Base-by-base conservation (phyloP, 805 yeast species). In the Saturnispora gosingensis region DNA sequence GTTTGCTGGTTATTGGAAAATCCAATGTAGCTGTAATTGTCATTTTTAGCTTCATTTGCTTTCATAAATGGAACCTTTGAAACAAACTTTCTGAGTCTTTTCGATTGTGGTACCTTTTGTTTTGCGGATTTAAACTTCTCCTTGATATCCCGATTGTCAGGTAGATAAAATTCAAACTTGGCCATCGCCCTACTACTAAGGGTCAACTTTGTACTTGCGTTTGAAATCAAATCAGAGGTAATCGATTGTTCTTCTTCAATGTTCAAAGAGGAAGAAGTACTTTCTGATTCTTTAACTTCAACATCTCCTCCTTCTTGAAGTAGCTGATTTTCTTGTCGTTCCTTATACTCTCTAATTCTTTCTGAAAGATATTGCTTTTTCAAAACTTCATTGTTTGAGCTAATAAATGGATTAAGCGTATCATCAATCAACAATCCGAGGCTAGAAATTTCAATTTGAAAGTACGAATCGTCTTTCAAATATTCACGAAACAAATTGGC, bases 401-500 rank as follows among this genome's bases (percentile, higher is more conserved):
- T 59, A 52, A 72, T 75, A 60, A 76, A 82, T 40, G 68, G 70
- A 18, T 72, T 68, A 7, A 78, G 76, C 35, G 74, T 62, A 2
- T 67, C 66, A 48, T 72, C 72, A 20, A 81, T 72, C 42, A 77
- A 65, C 30, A 74, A 78, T 48, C 82, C 84, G 36, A 90, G 68
- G 56, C 78, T 80, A 55, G 80, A 81, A 67, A 79, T 84, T 62
- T 89, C 97, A 39, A 76, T 60, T 39, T 73, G 81, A 60, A 90
- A 82, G 66, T 88, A 90, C 46, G 76, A 72, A 53, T 79, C 78
- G 53, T 84, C 87, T 28, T 76, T 75, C 27, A 85, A 68, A 61
- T 81, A 85, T 46, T 83, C 82, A 18, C 79, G 73, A 64, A 91
- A 91, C 16, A 88, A 67, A 57, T 85, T 95, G n/a, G 77, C 75